phyloP scores from a whole-genome alignment of 2,329 filamentous ascomycete species.

The Paracamarosporium sp. region DNA sequence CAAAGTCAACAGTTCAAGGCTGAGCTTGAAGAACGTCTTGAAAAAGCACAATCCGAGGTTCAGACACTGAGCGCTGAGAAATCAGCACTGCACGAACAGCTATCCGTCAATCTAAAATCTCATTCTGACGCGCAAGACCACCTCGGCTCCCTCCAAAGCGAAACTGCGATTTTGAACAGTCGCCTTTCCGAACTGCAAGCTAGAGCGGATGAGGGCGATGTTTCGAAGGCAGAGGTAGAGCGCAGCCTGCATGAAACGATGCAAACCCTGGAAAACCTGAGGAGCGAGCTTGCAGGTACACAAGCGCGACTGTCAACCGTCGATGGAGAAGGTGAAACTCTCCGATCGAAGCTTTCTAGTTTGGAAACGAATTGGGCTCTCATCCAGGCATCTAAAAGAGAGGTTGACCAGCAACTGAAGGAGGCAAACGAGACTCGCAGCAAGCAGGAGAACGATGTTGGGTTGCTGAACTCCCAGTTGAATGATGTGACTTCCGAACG shows the following conservation, averaged over 20 bases:
- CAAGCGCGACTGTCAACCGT: constrained; percentile 16
- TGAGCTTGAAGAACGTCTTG: constrained; percentile 17
- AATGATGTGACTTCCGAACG: constrained; percentile 16
- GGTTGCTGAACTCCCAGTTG: constrained; percentile 23
- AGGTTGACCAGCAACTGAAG: constrained; percentile 24
- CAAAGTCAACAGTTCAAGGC: constrained; percentile 15
- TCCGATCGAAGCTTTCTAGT: constrained; percentile 18
- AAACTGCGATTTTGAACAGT: constrained; percentile 16
- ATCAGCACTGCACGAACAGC: constrained; percentile 4
- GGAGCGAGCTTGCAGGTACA: constrained; percentile 10
- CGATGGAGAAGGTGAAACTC: constrained; percentile 15
- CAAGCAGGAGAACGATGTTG: constrained; percentile 22
- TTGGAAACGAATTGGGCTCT: constrained; percentile 24
- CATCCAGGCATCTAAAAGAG: constrained; percentile 22
- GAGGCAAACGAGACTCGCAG: constrained; percentile 19
- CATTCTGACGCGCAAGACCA: constrained; percentile 15
- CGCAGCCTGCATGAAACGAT: constrained; percentile 11
- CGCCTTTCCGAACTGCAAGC: constrained; percentile 18
- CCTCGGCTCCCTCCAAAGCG: constrained; percentile 10
- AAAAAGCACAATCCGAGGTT: constrained; percentile 2
- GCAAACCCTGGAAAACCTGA: constrained; percentile 9
- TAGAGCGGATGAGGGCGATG: constrained; percentile 10
- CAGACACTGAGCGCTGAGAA: constrained; percentile 3
- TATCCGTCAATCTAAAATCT: constrained; percentile 10
- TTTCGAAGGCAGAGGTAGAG: constrained; percentile 15